Percentiles rank a stretch among this genome's conserved stretches.
These are phyloP conservation scores for Phytophthora capsici DNA, from an alignment of 352 stramenopile species.

Conservation along the genomic window DNA sequence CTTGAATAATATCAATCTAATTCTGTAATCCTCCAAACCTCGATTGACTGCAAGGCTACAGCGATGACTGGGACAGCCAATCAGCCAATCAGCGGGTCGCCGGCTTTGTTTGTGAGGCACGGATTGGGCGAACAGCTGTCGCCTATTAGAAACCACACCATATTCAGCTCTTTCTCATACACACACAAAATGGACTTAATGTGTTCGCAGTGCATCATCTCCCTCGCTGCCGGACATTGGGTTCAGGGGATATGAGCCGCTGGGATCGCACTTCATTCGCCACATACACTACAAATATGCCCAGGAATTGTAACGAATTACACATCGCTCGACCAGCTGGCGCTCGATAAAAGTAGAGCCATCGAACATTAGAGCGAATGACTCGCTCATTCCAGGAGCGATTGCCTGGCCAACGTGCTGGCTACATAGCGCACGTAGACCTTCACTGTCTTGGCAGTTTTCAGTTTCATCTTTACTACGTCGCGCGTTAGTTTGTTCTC, in stretches of 20 bases:
- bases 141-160: conserved; percentile 5
- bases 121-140: conserved; percentile 11
- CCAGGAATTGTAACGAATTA: neutral
- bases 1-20: conserved; percentile 1
- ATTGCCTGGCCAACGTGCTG: neutral
- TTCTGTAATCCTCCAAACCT: conserved; percentile 4
- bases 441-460: neutral
- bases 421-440: neutral
- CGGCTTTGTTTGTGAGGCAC: neutral
- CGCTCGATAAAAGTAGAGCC: too few relatives aligned
- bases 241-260: conserved; percentile 1
- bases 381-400: neutral
- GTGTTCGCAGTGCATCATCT: conserved; percentile 2
- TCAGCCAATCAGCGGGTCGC: conserved; percentile 2
- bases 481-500: conserved; percentile 10
- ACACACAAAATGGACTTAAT: neutral
- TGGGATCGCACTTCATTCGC: neutral
- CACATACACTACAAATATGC: neutral
- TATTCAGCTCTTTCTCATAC: neutral
- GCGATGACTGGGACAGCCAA: neutral
- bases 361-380: conserved; percentile 1
- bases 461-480: conserved; percentile 7
- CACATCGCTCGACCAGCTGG: neutral
- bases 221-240: conserved; percentile 2
- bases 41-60: neutral